Percentiles rank a stretch among this genome's conserved stretches.
Conservation (phyloP, 441 rosid genomes). For the Erodium chrysanthum region DNA sequence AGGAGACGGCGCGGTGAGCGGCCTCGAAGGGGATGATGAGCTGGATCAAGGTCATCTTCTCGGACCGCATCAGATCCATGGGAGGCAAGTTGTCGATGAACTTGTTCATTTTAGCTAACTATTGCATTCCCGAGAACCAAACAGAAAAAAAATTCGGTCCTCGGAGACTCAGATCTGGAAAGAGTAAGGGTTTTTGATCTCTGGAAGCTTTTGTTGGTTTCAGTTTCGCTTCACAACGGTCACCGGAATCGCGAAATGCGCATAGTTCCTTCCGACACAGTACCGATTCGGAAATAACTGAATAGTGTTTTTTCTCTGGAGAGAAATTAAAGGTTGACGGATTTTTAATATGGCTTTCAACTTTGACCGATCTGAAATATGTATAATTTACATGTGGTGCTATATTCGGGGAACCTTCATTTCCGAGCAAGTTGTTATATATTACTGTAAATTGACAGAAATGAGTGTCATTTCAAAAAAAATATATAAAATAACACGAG, state of each 20-base stretch:
- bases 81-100: conserved; percentile 60
- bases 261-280: too few relatives aligned
- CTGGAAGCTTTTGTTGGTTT: neutral
- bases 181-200: neutral
- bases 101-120: conserved; percentile 29
- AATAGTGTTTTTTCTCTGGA: too few relatives aligned
- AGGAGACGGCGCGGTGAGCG: conserved; percentile 80
- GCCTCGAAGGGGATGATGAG: conserved; percentile 91
- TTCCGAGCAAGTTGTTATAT: too few relatives aligned
- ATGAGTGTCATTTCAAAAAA: too few relatives aligned
- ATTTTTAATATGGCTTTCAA: too few relatives aligned
- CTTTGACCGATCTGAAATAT: too few relatives aligned
- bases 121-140: conserved; percentile 19
- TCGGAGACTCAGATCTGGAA: neutral
- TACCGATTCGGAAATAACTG: neutral
- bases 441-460: too few relatives aligned
- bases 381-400: too few relatives aligned
- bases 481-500: too few relatives aligned
- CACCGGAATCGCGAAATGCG: neutral
- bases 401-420: too few relatives aligned
- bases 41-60: conserved; percentile 86
- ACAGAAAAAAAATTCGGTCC: neutral
- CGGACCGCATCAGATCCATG: conserved; percentile 99
- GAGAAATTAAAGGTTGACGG: neutral
- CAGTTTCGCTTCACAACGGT: conserved; percentile 5